Percentiles rank a stretch among this genome's conserved stretches.
Evolutionary conservation across 139 green algal species (phyloP).

Genomic region (Chlamydomonas schloesseri): DNA sequence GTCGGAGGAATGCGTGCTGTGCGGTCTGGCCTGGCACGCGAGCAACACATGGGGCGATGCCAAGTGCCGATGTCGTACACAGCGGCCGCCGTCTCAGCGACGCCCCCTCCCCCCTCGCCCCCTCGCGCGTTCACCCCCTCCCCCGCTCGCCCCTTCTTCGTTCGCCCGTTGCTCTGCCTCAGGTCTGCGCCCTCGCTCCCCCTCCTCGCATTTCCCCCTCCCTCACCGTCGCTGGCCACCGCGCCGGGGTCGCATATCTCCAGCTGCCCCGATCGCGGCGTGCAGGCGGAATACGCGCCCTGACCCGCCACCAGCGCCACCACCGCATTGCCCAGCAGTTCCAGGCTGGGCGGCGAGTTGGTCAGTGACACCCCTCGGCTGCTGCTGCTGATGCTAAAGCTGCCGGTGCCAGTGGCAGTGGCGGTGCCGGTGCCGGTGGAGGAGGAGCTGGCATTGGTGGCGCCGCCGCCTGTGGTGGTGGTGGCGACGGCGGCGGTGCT

Average conservation of each 20-base stretch:
- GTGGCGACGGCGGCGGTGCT: not conserved
- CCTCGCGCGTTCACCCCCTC: no score
- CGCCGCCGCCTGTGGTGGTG: no score
- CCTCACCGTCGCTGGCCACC: constrained; percentile 1
- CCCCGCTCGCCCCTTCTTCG: no score
- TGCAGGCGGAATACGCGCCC: constrained; percentile 25
- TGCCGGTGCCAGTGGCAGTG: not conserved
- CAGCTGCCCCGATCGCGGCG: not conserved
- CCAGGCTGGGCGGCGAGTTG: not conserved
- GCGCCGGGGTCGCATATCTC: constrained; percentile 34
- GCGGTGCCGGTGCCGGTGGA: not conserved
- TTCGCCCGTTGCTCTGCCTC: no score
- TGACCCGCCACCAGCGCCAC: not conserved
- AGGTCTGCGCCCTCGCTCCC: no score
- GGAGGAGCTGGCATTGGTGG: not conserved
- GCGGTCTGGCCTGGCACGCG: no score
- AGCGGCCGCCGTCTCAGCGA: no score
- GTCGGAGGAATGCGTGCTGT: no score
- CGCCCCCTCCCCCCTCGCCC: no score
- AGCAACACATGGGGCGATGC: no score
- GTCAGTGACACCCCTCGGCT: not conserved
- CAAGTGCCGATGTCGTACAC: no score
- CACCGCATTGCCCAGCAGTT: not conserved
- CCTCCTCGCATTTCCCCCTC: no score
- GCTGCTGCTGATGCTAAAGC: not conserved